Percentiles rank a stretch among this genome's conserved stretches.
Evolutionary conservation across 495 filamentous ascomycete species (phyloP).

Genomic region (Penicillium argentinense): DNA sequence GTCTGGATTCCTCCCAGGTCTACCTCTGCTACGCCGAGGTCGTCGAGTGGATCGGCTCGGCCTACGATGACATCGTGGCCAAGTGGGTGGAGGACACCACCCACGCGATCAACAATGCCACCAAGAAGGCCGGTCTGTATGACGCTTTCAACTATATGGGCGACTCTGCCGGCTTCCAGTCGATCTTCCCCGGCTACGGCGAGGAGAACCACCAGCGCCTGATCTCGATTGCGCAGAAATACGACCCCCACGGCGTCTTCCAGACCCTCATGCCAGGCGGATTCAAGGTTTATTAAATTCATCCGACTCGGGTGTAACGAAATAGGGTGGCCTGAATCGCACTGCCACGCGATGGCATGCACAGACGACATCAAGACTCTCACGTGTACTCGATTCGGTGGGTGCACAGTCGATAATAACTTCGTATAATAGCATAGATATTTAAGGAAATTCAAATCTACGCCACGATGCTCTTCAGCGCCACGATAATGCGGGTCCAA

Average conservation of each 20-base stretch:
- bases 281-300: constrained; percentile 32
- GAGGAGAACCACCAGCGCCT: constrained; percentile 39
- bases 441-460: neutral
- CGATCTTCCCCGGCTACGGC: constrained; percentile 48
- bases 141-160: constrained; percentile 38
- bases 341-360: neutral
- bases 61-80: constrained; percentile 31
- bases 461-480: neutral
- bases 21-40: constrained; percentile 42
- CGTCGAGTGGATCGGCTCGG: constrained; percentile 37
- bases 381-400: too few relatives aligned
- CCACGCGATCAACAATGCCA: constrained; percentile 34
- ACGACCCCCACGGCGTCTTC: constrained; percentile 52
- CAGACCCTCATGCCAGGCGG: constrained; percentile 45
- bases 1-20: constrained; percentile 34
- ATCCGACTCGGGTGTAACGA: too few relatives aligned
- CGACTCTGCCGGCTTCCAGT: constrained; percentile 33
- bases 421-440: neutral
- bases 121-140: constrained; percentile 30
- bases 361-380: too few relatives aligned
- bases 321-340: neutral
- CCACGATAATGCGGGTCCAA: neutral
- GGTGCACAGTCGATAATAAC: too few relatives aligned
- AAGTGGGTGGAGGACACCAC: constrained; percentile 36
- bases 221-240: constrained; percentile 38